Base-by-base conservation (phyloP, 805 yeast genomes). In the Dipodascus geniculatus region DNA sequence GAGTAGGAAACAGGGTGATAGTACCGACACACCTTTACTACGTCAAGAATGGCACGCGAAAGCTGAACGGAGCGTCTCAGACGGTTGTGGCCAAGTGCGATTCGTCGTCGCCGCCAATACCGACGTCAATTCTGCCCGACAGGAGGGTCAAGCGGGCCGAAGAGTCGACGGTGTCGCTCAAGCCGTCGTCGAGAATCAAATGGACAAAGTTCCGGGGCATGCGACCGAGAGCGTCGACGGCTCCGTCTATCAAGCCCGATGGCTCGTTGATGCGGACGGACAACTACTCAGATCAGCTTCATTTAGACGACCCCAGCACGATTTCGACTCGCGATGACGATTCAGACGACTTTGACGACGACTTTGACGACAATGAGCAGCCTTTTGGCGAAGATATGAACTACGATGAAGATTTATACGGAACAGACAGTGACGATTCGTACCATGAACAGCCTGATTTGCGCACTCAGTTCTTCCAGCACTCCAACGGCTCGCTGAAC, bases 401-500 rank as follows among this genome's bases (percentile, higher is more conserved):
- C 9, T 67, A 63, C 3, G 64, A 58, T 19, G 68, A 63, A 33
- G 65, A 38, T 38, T 38, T 38, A 6, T 38, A 38, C 14, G 44
- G 60, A n/a, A 69, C 61, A 11, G 68, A 66, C 23, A 68, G 61
- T 23, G 60, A 58, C 19, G 63, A 65, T 9, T 69, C 63, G 17
- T 58, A 57, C 2, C 59, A 67, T 3, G 76, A 73, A 49, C 71
- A 76, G 1, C 75, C 74, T 19, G 48, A 56, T 3, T 48, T 55
- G 16, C 48, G 54, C 3, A 56, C 60, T 3, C 54, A 54, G 20
- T 55, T 54, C 28, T 58, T 54, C 22, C 51, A 52, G 22, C 17
- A 42, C 11, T 31, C 48, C 44, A 44, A 23, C 16, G 51, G 42
- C 16, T 47, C 22, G 53, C 28, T 22, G 33, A 33, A 14, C n/a